phyloP scores from a whole-genome alignment of 2,329 filamentous ascomycete genomes.

The Aureobasidium sp. region DNA sequence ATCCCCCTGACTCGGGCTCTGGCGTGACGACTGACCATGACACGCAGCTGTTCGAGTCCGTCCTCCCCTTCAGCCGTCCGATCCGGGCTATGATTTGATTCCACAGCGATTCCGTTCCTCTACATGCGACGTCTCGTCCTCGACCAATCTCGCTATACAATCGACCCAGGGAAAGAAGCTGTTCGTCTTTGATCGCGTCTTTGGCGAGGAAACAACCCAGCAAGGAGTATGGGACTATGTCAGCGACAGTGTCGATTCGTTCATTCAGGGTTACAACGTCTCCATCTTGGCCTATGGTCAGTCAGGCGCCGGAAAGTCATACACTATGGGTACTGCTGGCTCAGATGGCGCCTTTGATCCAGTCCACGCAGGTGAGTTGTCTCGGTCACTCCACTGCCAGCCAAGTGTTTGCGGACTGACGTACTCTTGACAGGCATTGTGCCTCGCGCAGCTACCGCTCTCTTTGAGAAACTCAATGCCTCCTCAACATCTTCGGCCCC shows the following conservation, averaged over 20 bases:
- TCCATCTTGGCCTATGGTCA: constrained; percentile 95
- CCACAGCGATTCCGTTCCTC: constrained; percentile 90
- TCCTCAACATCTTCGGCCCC: constrained; percentile 46
- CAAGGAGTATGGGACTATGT: constrained; percentile 93
- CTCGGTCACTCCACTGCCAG: not conserved
- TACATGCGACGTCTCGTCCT: constrained; percentile 82
- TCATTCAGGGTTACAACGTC: constrained; percentile 96
- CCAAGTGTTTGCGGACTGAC: not conserved
- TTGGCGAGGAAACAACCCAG: constrained; percentile 73
- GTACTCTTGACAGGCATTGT: constrained; percentile 68
- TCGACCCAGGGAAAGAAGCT: constrained; percentile 87
- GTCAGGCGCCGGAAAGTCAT: constrained; percentile 95
- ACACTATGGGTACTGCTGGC: constrained; percentile 96
- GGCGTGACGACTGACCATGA: constrained; percentile 11
- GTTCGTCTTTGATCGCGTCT: constrained; percentile 95
- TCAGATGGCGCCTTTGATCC: constrained; percentile 53
- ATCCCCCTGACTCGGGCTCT: constrained; percentile 14
- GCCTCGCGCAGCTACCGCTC: constrained; percentile 73
- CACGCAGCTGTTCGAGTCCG: constrained; percentile 79
- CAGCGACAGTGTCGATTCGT: constrained; percentile 79
- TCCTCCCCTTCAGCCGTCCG: constrained; percentile 71
- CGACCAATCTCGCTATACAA: constrained; percentile 81
- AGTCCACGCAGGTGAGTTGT: constrained; percentile 8
- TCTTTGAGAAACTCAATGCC: constrained; percentile 81
- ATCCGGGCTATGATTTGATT: constrained; percentile 91